phyloP scores from a whole-genome alignment of 1,284 basidiomycete genomes.

The Trichosporon ovoides region DNA sequence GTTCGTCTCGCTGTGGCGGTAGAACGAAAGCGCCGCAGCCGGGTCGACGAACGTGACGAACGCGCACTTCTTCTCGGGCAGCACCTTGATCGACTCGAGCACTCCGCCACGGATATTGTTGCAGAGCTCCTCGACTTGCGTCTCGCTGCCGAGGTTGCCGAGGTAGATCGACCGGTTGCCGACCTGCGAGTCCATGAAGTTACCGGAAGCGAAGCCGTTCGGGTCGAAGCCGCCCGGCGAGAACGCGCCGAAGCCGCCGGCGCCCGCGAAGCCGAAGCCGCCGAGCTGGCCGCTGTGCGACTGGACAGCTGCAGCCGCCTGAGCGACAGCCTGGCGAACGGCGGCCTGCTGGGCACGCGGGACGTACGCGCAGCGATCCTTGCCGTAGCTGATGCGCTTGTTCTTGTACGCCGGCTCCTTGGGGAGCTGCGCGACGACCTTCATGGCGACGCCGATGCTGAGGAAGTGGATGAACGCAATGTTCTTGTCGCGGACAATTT shows the following conservation, averaged over 20 bases:
- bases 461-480: slow-evolving; percentile 96
- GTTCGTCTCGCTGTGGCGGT: slow-evolving; percentile 78
- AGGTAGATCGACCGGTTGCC: slow-evolving; percentile 82
- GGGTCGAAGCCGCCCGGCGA: slow-evolving; percentile 9
- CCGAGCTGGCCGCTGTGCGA: slow-evolving; percentile 39
- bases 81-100: slow-evolving; percentile 20
- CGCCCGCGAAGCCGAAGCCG: slow-evolving; percentile 19
- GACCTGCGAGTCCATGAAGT: slow-evolving; percentile 39
- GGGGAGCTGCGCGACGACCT: slow-evolving; percentile 84
- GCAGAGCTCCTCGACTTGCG: slow-evolving; percentile 83
- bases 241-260: slow-evolving; percentile 4
- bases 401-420: slow-evolving; percentile 86
- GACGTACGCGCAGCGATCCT: slow-evolving; percentile 84
- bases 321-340: slow-evolving; percentile 54
- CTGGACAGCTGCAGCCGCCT: slow-evolving; percentile 53
- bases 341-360: slow-evolving; percentile 50
- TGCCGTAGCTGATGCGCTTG: slow-evolving; percentile 90
- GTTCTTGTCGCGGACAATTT: slow-evolving; percentile 95
- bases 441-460: slow-evolving; percentile 83
- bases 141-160: slow-evolving; percentile 90
- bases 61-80: slow-evolving; percentile 41
- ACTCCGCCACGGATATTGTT: slow-evolving; percentile 85
- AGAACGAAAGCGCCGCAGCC: slow-evolving; percentile 82
- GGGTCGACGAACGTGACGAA: slow-evolving; percentile 89
- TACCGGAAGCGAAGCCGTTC: slow-evolving; percentile 12